Evolutionary conservation across 805 yeast genomes (phyloP), one percentile per base, ranked within the genome.

Genomic region (Naumovozyma castellii): DNA sequence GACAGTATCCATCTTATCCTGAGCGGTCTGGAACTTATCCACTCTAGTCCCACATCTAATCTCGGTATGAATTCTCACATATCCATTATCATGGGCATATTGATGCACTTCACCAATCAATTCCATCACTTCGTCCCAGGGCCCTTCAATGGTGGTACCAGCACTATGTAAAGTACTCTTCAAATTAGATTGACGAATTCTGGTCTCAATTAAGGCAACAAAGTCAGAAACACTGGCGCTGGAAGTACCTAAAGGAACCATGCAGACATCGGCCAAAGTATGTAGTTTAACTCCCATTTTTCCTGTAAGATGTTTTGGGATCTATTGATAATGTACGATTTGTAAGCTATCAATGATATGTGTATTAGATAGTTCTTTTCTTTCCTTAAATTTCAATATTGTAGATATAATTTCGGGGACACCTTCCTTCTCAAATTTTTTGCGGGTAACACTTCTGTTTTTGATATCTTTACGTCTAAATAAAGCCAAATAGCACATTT

Each of bases 81-180:
- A 76, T 1, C 94, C 94, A 48, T 73, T 67, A 3, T 69, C 68
- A 53, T 86, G 96, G 39, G 84, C 72, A 34, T 67, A 66, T 53
- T 80, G 78, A 54, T 86, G 96, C 50, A 85, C 64, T 48, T 75
- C 72, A 5, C 95, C 95, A 50, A 86, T 80, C 39, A 84, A 62
- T 27, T 69, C 75, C 76, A 78, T 80, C 1, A 87, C 95, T 40
- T 82, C 87, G 52, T 78, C 76, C 95, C 95, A 87, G n/a, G 86
- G 87, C 1, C 96, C 96, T 51, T 83, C 76, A 49, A 82, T 78
- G 2, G 95, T 85, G 5, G 95, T 86, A 3, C 96, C 96, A 2
- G 96, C 96, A 49, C 94, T 81, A 61, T 86, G 96, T 43, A 86
- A 65, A 1, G 84, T 76, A 45, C 80, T 76, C 37, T 77, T 69